Conservation (phyloP, 805 yeast genomes). For the Teunomyces kruisii region DNA sequence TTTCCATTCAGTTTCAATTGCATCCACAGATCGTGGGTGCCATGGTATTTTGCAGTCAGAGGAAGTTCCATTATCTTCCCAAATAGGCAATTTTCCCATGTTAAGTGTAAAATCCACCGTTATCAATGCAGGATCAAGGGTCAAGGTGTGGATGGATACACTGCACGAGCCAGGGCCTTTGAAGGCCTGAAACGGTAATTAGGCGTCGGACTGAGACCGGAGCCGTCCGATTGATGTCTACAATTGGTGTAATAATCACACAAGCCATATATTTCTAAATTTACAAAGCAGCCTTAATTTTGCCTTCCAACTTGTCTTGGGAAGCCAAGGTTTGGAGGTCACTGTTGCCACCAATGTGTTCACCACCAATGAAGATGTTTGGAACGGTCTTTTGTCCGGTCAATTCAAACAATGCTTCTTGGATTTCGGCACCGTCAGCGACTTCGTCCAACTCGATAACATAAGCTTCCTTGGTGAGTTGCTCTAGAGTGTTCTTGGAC, state of each 20-base stretch:
- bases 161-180: neutral
- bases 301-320: conserved; percentile 54
- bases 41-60: conserved; percentile 1
- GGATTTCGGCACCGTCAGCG: conserved; percentile 79
- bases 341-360: conserved; percentile 95
- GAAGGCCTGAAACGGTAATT: neutral
- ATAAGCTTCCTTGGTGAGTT: conserved; percentile 46
- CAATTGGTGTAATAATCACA: too few species aligned
- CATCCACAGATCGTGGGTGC: neutral
- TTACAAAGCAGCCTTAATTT: conserved; percentile 40
- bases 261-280: neutral
- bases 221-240: too few species aligned
- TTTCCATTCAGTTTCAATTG: neutral
- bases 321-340: conserved; percentile 75
- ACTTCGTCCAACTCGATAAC: conserved; percentile 53
- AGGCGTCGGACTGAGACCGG: neutral
- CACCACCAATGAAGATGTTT: conserved; percentile 82
- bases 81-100: neutral
- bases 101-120: neutral
- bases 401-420: conserved; percentile 69
- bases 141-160: neutral
- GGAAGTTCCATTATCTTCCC: neutral
- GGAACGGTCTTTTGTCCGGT: conserved; percentile 96
- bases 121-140: neutral
- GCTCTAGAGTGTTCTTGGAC: conserved; percentile 45